These are phyloP conservation scores for Clarireedia homoeocarpa DNA, from an alignment of 2,329 filamentous ascomycete species.

Conservation along the genomic window DNA sequence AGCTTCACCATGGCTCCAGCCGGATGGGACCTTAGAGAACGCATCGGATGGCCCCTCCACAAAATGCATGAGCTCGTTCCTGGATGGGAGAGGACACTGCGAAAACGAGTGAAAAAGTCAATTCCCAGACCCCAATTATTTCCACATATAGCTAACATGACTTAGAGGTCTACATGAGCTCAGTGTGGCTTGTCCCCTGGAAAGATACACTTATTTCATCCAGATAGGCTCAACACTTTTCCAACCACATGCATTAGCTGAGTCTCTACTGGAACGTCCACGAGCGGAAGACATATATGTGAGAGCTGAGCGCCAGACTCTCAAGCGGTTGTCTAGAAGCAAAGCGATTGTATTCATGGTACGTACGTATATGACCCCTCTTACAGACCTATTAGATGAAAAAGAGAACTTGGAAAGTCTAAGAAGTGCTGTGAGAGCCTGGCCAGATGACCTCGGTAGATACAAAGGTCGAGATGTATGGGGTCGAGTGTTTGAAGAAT, in stretches of 20 bases:
- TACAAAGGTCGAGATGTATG: slow-evolving; percentile 75
- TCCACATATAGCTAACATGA: neutral
- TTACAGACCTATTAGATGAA: slow-evolving; percentile 46
- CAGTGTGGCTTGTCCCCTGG: slow-evolving; percentile 16
- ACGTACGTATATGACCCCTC: slow-evolving; percentile 51
- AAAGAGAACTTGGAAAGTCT: slow-evolving; percentile 68
- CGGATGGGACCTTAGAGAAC: slow-evolving; percentile 39
- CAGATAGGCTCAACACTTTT: slow-evolving; percentile 56
- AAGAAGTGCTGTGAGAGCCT: slow-evolving; percentile 68
- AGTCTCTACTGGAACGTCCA: slow-evolving; percentile 28
- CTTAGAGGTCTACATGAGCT: neutral
- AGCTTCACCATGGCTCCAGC: slow-evolving; percentile 43
- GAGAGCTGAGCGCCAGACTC: slow-evolving; percentile 54
- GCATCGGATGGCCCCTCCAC: slow-evolving; percentile 40
- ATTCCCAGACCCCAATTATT: neutral
- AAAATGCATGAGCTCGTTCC: slow-evolving; percentile 38
- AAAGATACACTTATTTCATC: slow-evolving; percentile 70
- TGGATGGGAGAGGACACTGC: slow-evolving; percentile 36
- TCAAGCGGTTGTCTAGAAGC: slow-evolving; percentile 47
- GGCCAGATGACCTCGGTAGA: slow-evolving; percentile 64
- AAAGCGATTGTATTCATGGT: slow-evolving; percentile 51
- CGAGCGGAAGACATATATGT: slow-evolving; percentile 70
- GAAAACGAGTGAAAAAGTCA: neutral
- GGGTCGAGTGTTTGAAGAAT: slow-evolving; percentile 48
- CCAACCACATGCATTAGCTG: slow-evolving; percentile 33